Conservation (phyloP, 2,329 filamentous ascomycete genomes). For the Aspergillus fumigatus region DNA sequence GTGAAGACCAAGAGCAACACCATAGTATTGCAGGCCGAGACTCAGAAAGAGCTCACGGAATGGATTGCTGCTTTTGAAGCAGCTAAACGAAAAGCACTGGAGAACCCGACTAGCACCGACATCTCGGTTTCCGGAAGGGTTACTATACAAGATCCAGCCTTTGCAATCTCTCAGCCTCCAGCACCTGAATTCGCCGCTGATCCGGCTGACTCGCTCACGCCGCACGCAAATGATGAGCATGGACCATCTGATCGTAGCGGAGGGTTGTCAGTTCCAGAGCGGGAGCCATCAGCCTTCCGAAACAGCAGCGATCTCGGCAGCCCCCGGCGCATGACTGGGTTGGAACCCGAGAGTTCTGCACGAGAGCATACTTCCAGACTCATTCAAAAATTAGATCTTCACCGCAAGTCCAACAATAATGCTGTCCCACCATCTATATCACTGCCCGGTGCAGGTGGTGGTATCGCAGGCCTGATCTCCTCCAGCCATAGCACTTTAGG, state of each 20-base stretch:
- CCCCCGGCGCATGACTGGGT: constrained; percentile 45
- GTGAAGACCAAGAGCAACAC: constrained; percentile 96
- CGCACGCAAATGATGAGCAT: constrained; percentile 52
- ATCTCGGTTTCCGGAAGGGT: constrained; percentile 40
- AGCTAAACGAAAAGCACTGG: constrained; percentile 86
- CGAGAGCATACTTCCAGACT: constrained; percentile 77
- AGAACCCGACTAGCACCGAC: constrained; percentile 59
- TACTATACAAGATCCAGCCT: constrained; percentile 63
- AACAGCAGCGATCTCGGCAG: constrained; percentile 67
- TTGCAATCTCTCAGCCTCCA: constrained; percentile 83
- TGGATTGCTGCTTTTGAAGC: constrained; percentile 94
- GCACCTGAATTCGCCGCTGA: constrained; percentile 89
- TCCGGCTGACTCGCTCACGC: constrained; percentile 60
- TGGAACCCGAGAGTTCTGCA: constrained; percentile 60
- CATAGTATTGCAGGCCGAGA: constrained; percentile 86
- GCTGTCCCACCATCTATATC: constrained; percentile 48
- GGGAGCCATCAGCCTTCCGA: constrained; percentile 55
- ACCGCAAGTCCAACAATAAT: constrained; percentile 67
- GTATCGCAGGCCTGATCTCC: constrained; percentile 80
- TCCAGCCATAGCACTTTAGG: constrained; percentile 76
- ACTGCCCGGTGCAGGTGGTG: constrained; percentile 48
- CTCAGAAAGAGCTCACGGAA: constrained; percentile 83
- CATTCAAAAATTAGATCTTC: constrained; percentile 87
- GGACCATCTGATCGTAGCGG: constrained; percentile 55
- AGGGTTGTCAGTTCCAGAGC: constrained; percentile 62